Evolutionary conservation across 129 eudicot species (phyloP).

Genomic region (Lactuca sativa): DNA sequence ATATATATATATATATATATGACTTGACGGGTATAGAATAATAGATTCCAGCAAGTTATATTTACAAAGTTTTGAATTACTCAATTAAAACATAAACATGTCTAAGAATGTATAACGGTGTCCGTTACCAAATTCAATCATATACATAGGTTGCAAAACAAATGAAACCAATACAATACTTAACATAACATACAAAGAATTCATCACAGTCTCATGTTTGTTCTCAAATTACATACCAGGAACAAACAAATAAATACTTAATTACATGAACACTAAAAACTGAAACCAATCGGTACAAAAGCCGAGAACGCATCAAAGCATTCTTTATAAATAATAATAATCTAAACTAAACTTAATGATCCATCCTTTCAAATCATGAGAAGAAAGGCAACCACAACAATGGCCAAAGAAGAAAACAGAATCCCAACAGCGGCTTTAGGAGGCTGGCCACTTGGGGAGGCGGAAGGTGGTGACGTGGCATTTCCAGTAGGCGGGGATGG

Average conservation of each 20-base stretch:
- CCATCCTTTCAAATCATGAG: constrained; percentile 22
- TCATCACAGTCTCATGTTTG: constrained; percentile 18
- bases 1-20: no score
- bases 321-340: constrained; percentile 7
- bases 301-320: constrained; percentile 24
- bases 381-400: constrained; percentile 35
- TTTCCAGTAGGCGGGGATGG: constrained; percentile 37
- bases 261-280: constrained; percentile 19
- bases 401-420: constrained; percentile 35
- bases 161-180: constrained; percentile 5
- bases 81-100: no score
- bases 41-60: no score
- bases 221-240: constrained; percentile 33
- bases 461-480: constrained; percentile 33
- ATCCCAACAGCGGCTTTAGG: constrained; percentile 29
- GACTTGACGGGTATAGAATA: no score
- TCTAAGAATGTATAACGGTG: no score
- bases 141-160: not conserved
- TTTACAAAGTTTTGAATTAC: no score
- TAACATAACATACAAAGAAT: constrained; percentile 27
- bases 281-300: not conserved
- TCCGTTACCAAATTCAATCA: no score
- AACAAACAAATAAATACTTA: constrained; percentile 21
- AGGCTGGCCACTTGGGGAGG: constrained; percentile 48
- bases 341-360: constrained; percentile 16